phyloP scores from a whole-genome alignment of 495 filamentous ascomycete species.

The Letharia lupina region DNA sequence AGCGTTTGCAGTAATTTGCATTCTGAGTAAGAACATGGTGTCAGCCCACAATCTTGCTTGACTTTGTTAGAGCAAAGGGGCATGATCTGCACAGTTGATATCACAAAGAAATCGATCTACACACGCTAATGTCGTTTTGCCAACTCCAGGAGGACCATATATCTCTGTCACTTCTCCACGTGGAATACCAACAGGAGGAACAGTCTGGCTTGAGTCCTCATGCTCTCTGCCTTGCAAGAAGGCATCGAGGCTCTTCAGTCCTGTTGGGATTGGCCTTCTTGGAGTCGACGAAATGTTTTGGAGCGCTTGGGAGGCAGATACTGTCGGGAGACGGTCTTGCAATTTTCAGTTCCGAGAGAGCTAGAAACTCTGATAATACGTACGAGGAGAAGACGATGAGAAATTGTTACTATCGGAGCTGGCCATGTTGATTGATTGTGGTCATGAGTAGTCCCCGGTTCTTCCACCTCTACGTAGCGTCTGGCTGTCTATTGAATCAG shows the following conservation, averaged over 20 bases:
- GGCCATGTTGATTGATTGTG: slow-evolving; percentile 10
- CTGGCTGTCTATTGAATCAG: neutral
- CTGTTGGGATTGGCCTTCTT: slow-evolving; percentile 53
- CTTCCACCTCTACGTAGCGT: too few relatives aligned
- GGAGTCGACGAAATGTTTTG: slow-evolving; percentile 48
- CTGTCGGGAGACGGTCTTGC: slow-evolving; percentile 59
- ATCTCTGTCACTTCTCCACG: slow-evolving; percentile 80
- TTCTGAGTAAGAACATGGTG: slow-evolving; percentile 34
- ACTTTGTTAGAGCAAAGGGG: neutral
- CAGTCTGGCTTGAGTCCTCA: neutral
- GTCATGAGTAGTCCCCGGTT: neutral
- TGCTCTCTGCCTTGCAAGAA: slow-evolving; percentile 30
- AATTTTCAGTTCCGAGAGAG: slow-evolving; percentile 2
- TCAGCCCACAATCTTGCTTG: slow-evolving; percentile 12
- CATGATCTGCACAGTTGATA: neutral
- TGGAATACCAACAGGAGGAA: slow-evolving; percentile 46
- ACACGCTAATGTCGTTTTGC: slow-evolving; percentile 81
- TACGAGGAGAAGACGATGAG: slow-evolving; percentile 27
- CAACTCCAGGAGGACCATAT: slow-evolving; percentile 79
- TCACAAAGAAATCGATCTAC: slow-evolving; percentile 16
- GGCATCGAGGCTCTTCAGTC: slow-evolving; percentile 54
- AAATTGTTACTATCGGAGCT: slow-evolving; percentile 22
- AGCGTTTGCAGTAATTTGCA: slow-evolving; percentile 59
- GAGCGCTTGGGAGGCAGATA: slow-evolving; percentile 80
- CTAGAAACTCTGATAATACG: neutral